A percentile compares a stretch with the other conserved stretches of the same genome.
phyloP scores from a whole-genome alignment of 2,329 filamentous ascomycete genomes.

The Dendrostoma leiphaemia region DNA sequence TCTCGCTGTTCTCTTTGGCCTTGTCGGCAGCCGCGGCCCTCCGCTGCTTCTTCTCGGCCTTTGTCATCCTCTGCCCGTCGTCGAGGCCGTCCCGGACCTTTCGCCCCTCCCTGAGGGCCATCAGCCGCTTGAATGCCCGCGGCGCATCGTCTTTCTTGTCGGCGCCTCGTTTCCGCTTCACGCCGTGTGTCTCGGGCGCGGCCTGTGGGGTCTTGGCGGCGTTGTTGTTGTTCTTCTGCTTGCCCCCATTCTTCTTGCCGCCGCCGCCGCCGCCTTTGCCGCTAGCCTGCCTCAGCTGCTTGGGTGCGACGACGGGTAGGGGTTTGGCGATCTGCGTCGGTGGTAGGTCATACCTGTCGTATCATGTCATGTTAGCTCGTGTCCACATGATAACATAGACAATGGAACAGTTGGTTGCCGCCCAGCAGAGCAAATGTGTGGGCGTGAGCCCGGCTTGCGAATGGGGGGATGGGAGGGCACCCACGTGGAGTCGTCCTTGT shows the following conservation, averaged over 20 bases:
- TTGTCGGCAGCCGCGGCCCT: slow-evolving; percentile 1
- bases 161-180: slow-evolving; percentile 46
- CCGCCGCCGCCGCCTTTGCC: slow-evolving; percentile 3
- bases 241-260: slow-evolving; percentile 40
- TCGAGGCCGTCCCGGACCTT: slow-evolving; percentile 65
- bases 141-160: slow-evolving; percentile 72
- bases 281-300: slow-evolving; percentile 2
- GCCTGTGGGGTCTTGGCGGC: slow-evolving; percentile 26
- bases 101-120: slow-evolving; percentile 69
- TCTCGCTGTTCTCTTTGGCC: slow-evolving; percentile 20
- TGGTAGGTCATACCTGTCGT: slow-evolving; percentile 47
- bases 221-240: slow-evolving; percentile 28
- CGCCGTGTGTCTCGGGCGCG: slow-evolving; percentile 34
- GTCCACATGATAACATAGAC: no score
- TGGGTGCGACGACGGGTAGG: slow-evolving; percentile 43
- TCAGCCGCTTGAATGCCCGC: slow-evolving; percentile 80
- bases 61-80: slow-evolving; percentile 49
- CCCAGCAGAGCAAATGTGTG: no score
- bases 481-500: slow-evolving; percentile 53
- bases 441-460: no score
- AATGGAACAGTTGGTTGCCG: no score
- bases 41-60: slow-evolving; percentile 30
- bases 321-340: slow-evolving; percentile 48
- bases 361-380: slow-evolving; percentile 5
- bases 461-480: slow-evolving; percentile 10